phyloP scores from a whole-genome alignment of 345 rosid species.

The Citrus unshiu region DNA sequence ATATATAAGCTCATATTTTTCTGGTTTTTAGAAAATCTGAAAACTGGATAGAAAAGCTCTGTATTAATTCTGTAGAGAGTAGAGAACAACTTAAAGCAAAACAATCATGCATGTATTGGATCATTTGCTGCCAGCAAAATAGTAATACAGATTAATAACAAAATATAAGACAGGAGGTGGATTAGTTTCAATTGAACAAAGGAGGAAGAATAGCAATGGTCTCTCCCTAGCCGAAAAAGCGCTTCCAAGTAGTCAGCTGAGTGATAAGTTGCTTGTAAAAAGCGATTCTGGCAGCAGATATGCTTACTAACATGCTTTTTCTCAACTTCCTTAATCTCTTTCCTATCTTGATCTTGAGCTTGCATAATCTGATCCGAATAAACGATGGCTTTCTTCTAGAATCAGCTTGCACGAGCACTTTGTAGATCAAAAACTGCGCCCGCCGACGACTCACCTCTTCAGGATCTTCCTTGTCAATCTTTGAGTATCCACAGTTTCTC shows the following conservation, averaged over 20 bases:
- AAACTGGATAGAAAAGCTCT: background rate
- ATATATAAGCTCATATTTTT: no score
- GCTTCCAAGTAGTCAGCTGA: conserved; percentile 34
- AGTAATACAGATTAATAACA: background rate
- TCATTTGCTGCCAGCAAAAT: background rate
- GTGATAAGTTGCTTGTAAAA: conserved; percentile 21
- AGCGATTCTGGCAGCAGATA: conserved; percentile 25
- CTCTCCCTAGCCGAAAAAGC: conserved; percentile 32
- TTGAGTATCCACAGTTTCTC: conserved; percentile 43
- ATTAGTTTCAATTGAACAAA: conserved; percentile 11
- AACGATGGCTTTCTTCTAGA: conserved; percentile 40
- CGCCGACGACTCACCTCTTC: conserved; percentile 50
- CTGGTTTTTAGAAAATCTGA: background rate
- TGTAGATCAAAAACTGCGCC: conserved; percentile 90
- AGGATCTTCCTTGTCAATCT: conserved; percentile 65
- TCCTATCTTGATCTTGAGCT: conserved; percentile 60
- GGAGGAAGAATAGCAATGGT: conserved; percentile 34
- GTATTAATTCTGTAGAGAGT: no score
- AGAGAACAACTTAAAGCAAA: no score
- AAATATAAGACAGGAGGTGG: background rate
- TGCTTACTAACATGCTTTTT: conserved; percentile 34
- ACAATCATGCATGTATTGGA: no score
- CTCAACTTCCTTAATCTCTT: conserved; percentile 53
- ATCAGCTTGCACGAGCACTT: conserved; percentile 50
- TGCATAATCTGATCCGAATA: conserved; percentile 43